These are phyloP conservation scores for Panus rudis DNA, from an alignment of 768 basidiomycete species.

Conservation along the genomic window DNA sequence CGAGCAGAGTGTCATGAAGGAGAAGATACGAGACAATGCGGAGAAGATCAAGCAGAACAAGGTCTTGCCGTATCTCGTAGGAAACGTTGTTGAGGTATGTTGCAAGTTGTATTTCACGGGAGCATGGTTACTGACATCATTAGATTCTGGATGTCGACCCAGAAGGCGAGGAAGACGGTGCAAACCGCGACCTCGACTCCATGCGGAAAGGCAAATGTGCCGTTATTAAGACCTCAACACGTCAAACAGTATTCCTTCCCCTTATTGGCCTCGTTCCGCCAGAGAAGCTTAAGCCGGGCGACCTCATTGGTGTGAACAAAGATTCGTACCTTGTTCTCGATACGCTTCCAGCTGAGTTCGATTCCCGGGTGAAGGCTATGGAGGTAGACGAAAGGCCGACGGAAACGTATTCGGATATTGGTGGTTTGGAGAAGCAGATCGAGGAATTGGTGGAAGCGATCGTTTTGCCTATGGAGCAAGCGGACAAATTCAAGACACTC, in stretches of 20 bases:
- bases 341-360: conserved; percentile 93
- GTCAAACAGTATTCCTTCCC: conserved; percentile 97
- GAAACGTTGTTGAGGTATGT: conserved; percentile 94
- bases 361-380: conserved; percentile 98
- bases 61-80: conserved; percentile 94
- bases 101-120: no score
- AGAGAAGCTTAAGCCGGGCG: conserved; percentile 81
- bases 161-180: conserved; percentile 89
- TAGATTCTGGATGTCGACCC: conserved; percentile 94
- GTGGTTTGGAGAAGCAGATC: conserved; percentile 98
- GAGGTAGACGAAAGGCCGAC: conserved; percentile 98
- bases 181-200: conserved; percentile 92
- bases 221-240: conserved; percentile 97
- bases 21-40: conserved; percentile 96
- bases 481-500: conserved; percentile 97
- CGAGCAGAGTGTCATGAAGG: conserved; percentile 94
- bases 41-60: conserved; percentile 99
- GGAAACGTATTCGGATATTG: conserved; percentile 95
- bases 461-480: conserved; percentile 96
- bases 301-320: conserved; percentile 98
- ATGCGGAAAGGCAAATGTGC: conserved; percentile 97
- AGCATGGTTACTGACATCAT: no score
- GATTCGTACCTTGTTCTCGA: conserved; percentile 97
- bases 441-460: conserved; percentile 98
- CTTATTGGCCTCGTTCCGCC: conserved; percentile 96